Evolutionary conservation across 2,329 filamentous ascomycete genomes (phyloP), one percentile per base, ranked within the genome.

Genomic region (Periconia sp.): DNA sequence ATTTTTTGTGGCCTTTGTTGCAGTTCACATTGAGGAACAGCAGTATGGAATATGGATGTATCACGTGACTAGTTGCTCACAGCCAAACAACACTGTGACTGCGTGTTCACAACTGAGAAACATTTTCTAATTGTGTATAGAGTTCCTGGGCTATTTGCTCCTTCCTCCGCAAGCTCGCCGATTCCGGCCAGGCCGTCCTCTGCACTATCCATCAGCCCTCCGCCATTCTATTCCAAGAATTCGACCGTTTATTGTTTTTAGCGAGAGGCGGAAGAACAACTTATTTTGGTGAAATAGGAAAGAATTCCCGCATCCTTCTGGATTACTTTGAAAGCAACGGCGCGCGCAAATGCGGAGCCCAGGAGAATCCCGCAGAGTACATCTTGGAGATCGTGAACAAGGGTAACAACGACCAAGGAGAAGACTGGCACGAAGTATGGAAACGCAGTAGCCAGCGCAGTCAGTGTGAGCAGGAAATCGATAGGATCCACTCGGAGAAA

Each of bases 201-300:
- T 96, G 91, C 76, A 96, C 92, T 0, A 96, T 97, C 56, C 92
- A 97, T 73, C 92, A 97, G 73, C 92, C 92, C 10, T 95, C 91
- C 3, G 91, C 91, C 23, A 90, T 94, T 80, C 81, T 97, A 30
- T 96, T 97, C 79, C 90, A 96, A 72, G 86, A 90, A 51, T 97
- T 94, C 68, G 89, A 93, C 65, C 83, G 88, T 45, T 81, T 94
- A 3, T 80, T 93, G 18, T 89, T 93, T 74, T 78, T 93, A 8
- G 85, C 86, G n/a, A 87, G 84, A 67, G 89, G 89, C 46, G 90
- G 90, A 49, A 83, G 79, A 67, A 90, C 88, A 1, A 86, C 92
- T 43, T 93, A 93, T 76, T 92, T 91, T 66, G 90, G 89, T 48
- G 85, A 90, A 3, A 86, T 92, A 56, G 90, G 90, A 55, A 75